phyloP scores from a whole-genome alignment of 371 early-diverging fungal species.

The Mycotypha africana region DNA sequence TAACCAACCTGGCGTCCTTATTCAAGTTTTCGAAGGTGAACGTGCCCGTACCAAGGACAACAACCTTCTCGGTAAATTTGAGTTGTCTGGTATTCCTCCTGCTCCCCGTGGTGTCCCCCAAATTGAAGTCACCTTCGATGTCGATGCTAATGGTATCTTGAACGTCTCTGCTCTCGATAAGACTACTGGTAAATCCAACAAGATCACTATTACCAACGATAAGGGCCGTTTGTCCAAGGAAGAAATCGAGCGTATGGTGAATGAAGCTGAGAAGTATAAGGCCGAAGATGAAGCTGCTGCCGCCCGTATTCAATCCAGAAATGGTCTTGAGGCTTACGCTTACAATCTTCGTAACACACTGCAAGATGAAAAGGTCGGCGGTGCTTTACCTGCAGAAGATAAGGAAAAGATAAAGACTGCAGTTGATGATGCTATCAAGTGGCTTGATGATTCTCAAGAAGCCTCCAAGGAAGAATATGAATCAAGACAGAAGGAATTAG shows the following conservation, averaged over 20 bases:
- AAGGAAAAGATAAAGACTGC: constrained; percentile 60
- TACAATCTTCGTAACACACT: constrained; percentile 83
- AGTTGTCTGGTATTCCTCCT: constrained; percentile 79
- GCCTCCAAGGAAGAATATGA: constrained; percentile 95
- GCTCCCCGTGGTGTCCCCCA: constrained; percentile 88
- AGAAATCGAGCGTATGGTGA: constrained; percentile 85
- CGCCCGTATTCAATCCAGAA: constrained; percentile 72
- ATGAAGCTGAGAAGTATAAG: constrained; percentile 84
- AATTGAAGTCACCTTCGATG: constrained; percentile 89
- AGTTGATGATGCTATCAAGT: constrained; percentile 67
- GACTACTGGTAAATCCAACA: constrained; percentile 75
- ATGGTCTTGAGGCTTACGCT: constrained; percentile 80
- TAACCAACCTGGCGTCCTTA: constrained; percentile 89
- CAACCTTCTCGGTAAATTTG: constrained; percentile 83
- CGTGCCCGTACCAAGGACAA: constrained; percentile 82
- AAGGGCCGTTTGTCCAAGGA: constrained; percentile 85
- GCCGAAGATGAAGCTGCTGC: constrained; percentile 80
- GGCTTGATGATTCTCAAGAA: constrained; percentile 85
- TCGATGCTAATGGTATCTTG: constrained; percentile 88
- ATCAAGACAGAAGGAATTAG: constrained; percentile 89
- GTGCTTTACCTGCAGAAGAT: constrained; percentile 59
- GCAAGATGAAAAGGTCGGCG: constrained; percentile 65
- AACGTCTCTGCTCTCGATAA: constrained; percentile 85
- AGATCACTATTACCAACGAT: constrained; percentile 88
- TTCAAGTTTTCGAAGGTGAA: constrained; percentile 90